Percentiles rank a stretch among this genome's conserved stretches.
Conservation (phyloP, 176 grass and related monocot species). For the Cymbopogon citratus region DNA sequence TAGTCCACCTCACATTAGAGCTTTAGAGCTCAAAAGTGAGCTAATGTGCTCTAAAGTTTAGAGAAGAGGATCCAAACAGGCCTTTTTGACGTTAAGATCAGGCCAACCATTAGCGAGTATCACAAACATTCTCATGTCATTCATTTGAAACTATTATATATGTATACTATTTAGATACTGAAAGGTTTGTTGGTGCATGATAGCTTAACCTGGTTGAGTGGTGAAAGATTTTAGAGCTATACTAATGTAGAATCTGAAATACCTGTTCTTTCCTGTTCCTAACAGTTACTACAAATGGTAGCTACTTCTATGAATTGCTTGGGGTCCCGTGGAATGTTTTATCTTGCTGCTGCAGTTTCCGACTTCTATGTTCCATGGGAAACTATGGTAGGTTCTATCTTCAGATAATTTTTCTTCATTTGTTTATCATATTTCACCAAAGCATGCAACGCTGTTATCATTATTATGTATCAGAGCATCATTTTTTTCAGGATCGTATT, state of each 20-base stretch:
- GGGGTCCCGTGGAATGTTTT: no score
- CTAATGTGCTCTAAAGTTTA: no score
- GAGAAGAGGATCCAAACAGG: no score
- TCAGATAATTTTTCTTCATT: no score
- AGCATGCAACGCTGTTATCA: no score
- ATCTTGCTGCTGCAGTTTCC: no score
- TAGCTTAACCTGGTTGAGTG: background rate
- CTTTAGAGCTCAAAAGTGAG: no score
- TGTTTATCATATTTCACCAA: no score
- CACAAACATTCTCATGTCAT: background rate
- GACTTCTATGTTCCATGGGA: background rate
- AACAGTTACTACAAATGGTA: constrained; percentile 75
- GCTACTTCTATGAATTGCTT: constrained; percentile 53
- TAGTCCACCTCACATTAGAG: no score
- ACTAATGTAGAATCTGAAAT: background rate
- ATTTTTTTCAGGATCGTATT: background rate
- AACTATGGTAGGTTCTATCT: constrained; percentile 58
- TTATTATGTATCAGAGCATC: background rate
- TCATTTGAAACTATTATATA: background rate
- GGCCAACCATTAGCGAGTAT: background rate
- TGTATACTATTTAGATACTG: background rate
- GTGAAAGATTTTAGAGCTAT: background rate
- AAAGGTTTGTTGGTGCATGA: background rate
- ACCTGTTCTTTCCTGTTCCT: constrained; percentile 13
- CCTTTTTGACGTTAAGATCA: background rate